phyloP scores from a whole-genome alignment of 768 basidiomycete species.

The Gloeophyllum trabeum region DNA sequence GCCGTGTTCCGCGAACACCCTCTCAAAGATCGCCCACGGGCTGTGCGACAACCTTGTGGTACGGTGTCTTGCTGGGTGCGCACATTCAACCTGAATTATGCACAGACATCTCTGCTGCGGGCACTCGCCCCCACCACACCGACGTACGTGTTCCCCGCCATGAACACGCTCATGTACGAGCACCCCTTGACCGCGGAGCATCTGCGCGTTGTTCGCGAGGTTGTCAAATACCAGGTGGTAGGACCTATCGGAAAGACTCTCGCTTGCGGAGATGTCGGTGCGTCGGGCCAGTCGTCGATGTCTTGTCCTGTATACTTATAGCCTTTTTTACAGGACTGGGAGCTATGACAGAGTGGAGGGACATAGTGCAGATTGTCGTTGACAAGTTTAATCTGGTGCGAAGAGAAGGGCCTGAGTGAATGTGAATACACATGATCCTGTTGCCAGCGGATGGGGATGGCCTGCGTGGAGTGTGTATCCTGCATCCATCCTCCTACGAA shows the following conservation, averaged over 20 bases:
- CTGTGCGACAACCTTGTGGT: slow-evolving; percentile 88
- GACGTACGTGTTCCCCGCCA: slow-evolving; percentile 90
- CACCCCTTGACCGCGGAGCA: slow-evolving; percentile 88
- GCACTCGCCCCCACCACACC: slow-evolving; percentile 77
- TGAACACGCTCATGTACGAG: slow-evolving; percentile 98
- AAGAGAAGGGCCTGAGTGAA: too few species aligned
- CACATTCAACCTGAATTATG: too few species aligned
- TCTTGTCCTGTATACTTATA: neutral
- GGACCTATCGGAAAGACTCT: slow-evolving; percentile 84
- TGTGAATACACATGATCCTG: too few species aligned
- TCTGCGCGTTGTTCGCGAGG: slow-evolving; percentile 58
- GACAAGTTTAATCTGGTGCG: slow-evolving; percentile 33
- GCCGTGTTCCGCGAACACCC: slow-evolving; percentile 94
- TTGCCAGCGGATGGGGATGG: too few species aligned
- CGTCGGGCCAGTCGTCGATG: slow-evolving; percentile 14
- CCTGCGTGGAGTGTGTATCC: too few species aligned
- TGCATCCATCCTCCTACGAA: too few species aligned
- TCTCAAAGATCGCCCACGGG: slow-evolving; percentile 86
- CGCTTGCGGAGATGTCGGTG: slow-evolving; percentile 89
- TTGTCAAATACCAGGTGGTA: slow-evolving; percentile 68
- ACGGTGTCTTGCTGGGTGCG: slow-evolving; percentile 10
- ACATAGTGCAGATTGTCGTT: slow-evolving; percentile 70
- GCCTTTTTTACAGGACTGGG: slow-evolving; percentile 49
- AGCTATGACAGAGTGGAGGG: slow-evolving; percentile 95
- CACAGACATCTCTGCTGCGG: slow-evolving; percentile 71